Conservation (phyloP, 371 early-diverging fungal species). For the Actinomucor elegans region DNA sequence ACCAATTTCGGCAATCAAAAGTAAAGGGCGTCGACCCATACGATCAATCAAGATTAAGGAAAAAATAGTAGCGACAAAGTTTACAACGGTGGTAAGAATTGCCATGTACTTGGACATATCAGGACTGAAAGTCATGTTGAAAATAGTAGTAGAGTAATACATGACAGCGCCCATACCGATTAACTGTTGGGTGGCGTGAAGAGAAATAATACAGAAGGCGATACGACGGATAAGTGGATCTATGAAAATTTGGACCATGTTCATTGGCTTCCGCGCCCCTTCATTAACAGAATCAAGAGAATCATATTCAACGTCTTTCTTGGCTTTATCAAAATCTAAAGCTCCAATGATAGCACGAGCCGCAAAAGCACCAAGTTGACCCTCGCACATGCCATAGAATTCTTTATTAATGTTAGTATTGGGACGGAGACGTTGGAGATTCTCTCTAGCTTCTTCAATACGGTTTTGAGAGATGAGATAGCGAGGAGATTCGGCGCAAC, state of each 20-base stretch:
- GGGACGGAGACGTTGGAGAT: slow-evolving; percentile 55
- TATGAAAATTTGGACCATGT: slow-evolving; percentile 39
- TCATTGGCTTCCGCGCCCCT: slow-evolving; percentile 15
- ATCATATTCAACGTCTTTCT: not conserved
- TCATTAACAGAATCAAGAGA: not conserved
- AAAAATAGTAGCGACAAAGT: slow-evolving; percentile 55
- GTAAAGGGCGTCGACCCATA: slow-evolving; percentile 71
- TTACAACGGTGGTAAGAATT: slow-evolving; percentile 58
- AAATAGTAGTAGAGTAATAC: slow-evolving; percentile 76
- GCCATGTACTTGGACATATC: slow-evolving; percentile 63
- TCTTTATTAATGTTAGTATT: slow-evolving; percentile 2
- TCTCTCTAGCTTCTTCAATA: slow-evolving; percentile 53
- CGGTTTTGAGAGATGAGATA: slow-evolving; percentile 56
- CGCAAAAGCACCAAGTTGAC: not conserved
- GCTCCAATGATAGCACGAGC: not conserved
- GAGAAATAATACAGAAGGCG: slow-evolving; percentile 40
- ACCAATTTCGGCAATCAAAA: slow-evolving; percentile 64
- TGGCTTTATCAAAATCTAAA: not conserved
- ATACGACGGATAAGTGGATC: slow-evolving; percentile 57
- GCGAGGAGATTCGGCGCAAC: slow-evolving; percentile 62
- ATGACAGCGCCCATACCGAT: slow-evolving; percentile 87
- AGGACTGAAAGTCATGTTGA: slow-evolving; percentile 44
- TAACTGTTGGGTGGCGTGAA: slow-evolving; percentile 72
- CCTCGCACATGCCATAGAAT: slow-evolving; percentile 6
- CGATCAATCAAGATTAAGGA: slow-evolving; percentile 67